A percentile compares a stretch with the other conserved stretches of the same genome.
Conservation (phyloP, 2,329 filamentous ascomycete genomes). For the Cladosporium velox region DNA sequence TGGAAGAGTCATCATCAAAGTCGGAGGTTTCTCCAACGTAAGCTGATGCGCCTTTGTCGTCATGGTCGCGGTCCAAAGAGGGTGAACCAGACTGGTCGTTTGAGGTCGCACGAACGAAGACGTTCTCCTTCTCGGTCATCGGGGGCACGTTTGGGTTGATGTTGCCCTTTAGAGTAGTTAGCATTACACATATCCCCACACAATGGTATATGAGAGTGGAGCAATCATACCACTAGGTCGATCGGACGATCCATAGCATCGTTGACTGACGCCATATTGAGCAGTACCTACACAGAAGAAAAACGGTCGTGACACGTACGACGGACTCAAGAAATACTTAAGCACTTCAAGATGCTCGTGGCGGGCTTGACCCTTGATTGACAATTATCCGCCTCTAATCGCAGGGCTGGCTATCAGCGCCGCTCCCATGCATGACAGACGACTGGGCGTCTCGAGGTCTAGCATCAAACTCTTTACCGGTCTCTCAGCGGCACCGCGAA, state of each 20-base stretch:
- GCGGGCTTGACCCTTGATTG: background rate
- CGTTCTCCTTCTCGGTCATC: conserved; percentile 41
- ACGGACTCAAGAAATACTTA: background rate
- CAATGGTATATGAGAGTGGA: background rate
- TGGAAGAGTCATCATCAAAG: conserved; percentile 32
- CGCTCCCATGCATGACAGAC: background rate
- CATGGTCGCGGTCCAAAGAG: conserved; percentile 26
- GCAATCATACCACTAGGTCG: conserved; percentile 33
- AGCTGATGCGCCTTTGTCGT: conserved; percentile 31
- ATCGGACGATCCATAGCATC: conserved; percentile 39
- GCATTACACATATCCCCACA: background rate
- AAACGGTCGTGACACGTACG: background rate
- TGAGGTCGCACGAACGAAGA: conserved; percentile 27
- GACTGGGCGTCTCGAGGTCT: background rate
- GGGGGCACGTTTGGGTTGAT: conserved; percentile 38
- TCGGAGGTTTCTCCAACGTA: conserved; percentile 35
- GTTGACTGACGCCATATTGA: conserved; percentile 32
- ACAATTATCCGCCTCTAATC: background rate
- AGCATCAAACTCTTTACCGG: too few species aligned
- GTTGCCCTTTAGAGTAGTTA: conserved; percentile 26
- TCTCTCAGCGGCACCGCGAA: too few species aligned
- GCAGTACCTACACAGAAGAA: background rate
- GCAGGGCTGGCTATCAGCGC: background rate
- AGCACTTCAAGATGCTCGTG: background rate
- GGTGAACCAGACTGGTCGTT: background rate